These are phyloP conservation scores for Teratosphaeria destructans DNA, from an alignment of 2,329 filamentous ascomycete species.

Conservation along the genomic window DNA sequence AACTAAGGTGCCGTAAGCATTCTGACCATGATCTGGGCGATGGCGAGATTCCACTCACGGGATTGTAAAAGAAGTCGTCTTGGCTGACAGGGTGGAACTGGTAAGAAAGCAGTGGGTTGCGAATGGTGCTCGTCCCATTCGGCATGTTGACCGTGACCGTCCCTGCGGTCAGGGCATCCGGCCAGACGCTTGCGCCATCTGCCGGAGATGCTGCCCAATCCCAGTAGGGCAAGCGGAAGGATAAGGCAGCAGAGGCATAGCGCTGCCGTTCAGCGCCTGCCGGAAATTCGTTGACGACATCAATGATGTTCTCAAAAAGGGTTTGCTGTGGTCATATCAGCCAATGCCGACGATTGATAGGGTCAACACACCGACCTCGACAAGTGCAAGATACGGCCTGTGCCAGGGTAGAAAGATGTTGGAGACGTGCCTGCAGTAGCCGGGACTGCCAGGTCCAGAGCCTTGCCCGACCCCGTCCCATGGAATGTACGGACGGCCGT, in stretches of 20 bases:
- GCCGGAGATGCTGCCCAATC: constrained; percentile 36
- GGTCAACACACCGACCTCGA: constrained; percentile 34
- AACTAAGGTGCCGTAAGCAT: constrained; percentile 24
- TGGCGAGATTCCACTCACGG: constrained; percentile 40
- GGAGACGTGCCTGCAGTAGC: constrained; percentile 69
- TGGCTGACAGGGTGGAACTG: constrained; percentile 43
- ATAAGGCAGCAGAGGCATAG: constrained; percentile 30
- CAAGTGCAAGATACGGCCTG: constrained; percentile 62
- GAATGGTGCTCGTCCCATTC: constrained; percentile 22
- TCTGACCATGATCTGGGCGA: background rate
- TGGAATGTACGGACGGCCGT: constrained; percentile 57
- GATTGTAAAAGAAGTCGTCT: constrained; percentile 47
- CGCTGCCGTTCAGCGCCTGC: constrained; percentile 25
- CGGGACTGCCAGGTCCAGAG: constrained; percentile 45
- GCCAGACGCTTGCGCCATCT: constrained; percentile 23
- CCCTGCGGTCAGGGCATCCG: constrained; percentile 30
- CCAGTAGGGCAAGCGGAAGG: constrained; percentile 38
- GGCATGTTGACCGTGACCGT: constrained; percentile 28
- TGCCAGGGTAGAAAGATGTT: constrained; percentile 76
- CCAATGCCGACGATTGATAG: background rate
- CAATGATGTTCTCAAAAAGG: constrained; percentile 30
- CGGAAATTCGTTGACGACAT: constrained; percentile 33
- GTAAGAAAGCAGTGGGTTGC: constrained; percentile 27
- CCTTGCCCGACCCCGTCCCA: constrained; percentile 45
- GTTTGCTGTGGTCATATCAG: constrained; percentile 27